Percentiles rank a stretch among this genome's conserved stretches.
phyloP scores from a whole-genome alignment of 2,329 filamentous ascomycete species.

The Neoscytalidium dimidiatum region DNA sequence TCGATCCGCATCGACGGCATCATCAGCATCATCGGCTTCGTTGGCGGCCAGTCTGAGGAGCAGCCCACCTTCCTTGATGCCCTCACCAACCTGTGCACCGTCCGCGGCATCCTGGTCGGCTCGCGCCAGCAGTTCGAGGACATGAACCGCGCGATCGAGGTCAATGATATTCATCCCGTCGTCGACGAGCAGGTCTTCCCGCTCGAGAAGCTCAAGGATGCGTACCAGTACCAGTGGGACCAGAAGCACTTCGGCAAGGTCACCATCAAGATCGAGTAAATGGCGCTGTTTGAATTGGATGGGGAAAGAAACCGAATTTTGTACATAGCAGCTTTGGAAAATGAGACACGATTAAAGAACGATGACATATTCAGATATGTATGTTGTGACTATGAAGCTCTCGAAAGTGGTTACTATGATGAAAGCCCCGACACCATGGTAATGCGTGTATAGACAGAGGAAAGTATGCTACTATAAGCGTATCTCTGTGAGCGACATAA shows the following conservation, averaged over 20 bases:
- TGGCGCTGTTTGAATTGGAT: no score
- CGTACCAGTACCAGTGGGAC: conserved; percentile 51
- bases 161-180: conserved; percentile 60
- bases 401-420: no score
- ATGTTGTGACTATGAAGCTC: no score
- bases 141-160: conserved; percentile 61
- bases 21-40: conserved; percentile 59
- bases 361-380: no score
- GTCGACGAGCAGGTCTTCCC: conserved; percentile 60
- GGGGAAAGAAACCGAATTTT: no score
- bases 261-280: conserved; percentile 39
- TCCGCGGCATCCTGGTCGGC: conserved; percentile 60
- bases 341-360: no score
- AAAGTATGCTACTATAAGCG: no score
- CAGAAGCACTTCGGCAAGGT: conserved; percentile 53
- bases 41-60: conserved; percentile 52
- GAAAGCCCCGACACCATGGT: no score
- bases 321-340: no score
- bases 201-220: conserved; percentile 54
- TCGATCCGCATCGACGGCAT: conserved; percentile 58
- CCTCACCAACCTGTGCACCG: conserved; percentile 54
- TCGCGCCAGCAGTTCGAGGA: conserved; percentile 58
- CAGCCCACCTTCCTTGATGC: conserved; percentile 56
- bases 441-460: no score
- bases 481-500: no score